Percentiles rank a stretch among this genome's conserved stretches.
Evolutionary conservation across 805 yeast species (phyloP).

Genomic region (Wickerhamomyces canadensis): DNA sequence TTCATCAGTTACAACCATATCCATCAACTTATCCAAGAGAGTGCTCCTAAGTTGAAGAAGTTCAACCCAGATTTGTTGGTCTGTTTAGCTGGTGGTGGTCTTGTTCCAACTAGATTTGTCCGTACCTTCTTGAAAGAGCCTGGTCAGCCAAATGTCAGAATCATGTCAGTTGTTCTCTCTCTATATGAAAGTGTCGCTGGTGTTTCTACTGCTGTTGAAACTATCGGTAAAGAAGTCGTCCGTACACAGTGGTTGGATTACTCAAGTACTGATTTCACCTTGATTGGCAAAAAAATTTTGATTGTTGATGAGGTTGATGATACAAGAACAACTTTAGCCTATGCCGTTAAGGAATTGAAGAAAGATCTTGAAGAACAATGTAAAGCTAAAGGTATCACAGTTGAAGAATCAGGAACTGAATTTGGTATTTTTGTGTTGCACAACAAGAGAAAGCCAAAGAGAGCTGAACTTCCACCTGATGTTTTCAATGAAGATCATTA

Average conservation of each 20-base stretch:
- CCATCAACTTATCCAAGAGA: slow-evolving; percentile 65
- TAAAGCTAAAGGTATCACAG: slow-evolving; percentile 40
- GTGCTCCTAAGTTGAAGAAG: slow-evolving; percentile 55
- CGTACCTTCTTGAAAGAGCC: slow-evolving; percentile 87
- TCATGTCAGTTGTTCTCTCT: slow-evolving; percentile 91
- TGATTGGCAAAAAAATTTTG: slow-evolving; percentile 65
- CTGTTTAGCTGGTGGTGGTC: slow-evolving; percentile 98
- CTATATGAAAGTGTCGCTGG: slow-evolving; percentile 79
- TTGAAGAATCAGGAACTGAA: slow-evolving; percentile 41
- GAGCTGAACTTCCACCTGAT: slow-evolving; percentile 63
- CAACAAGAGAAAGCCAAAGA: slow-evolving; percentile 67
- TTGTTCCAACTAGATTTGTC: slow-evolving; percentile 94
- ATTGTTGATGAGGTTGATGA: slow-evolving; percentile 85
- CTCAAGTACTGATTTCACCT: slow-evolving; percentile 48
- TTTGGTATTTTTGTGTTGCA: slow-evolving; percentile 76
- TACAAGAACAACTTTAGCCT: slow-evolving; percentile 78
- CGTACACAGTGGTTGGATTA: slow-evolving; percentile 86
- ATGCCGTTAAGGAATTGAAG: slow-evolving; percentile 68
- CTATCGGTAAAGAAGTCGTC: slow-evolving; percentile 60
- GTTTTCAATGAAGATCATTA: slow-evolving; percentile 55
- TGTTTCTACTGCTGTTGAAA: slow-evolving; percentile 49
- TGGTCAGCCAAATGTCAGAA: slow-evolving; percentile 83
- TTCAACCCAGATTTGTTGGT: slow-evolving; percentile 87
- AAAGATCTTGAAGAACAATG: slow-evolving; percentile 66
- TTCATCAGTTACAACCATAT: slow-evolving; percentile 79